Evolutionary conservation across 2,329 filamentous ascomycete genomes (phyloP).

Genomic region (Epichloe festucae): DNA sequence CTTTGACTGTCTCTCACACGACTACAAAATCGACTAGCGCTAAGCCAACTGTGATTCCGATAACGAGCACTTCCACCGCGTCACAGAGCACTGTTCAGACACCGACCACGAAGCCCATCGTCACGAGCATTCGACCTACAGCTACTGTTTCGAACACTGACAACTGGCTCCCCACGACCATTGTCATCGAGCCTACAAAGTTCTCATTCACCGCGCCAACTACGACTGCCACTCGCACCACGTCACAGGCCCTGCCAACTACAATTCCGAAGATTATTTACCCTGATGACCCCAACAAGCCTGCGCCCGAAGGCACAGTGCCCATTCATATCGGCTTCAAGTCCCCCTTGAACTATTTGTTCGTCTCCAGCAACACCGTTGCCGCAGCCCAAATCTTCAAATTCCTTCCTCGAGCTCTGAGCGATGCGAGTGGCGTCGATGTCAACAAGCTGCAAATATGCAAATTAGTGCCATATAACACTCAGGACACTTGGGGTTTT

Average conservation of each 20-base stretch:
- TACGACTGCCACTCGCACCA: slow-evolving; percentile 25
- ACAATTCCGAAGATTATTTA: slow-evolving; percentile 63
- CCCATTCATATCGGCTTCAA: slow-evolving; percentile 78
- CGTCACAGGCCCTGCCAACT: slow-evolving; percentile 44
- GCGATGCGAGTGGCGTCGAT: slow-evolving; percentile 47
- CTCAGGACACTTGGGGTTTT: slow-evolving; percentile 53
- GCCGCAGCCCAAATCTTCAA: slow-evolving; percentile 78
- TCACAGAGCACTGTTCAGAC: slow-evolving; percentile 5
- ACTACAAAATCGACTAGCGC: not conserved
- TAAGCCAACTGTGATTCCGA: not conserved
- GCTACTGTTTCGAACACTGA: slow-evolving; percentile 30
- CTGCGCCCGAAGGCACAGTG: slow-evolving; percentile 49
- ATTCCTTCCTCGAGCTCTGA: slow-evolving; percentile 59
- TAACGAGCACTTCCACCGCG: slow-evolving; percentile 12
- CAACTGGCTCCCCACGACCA: slow-evolving; percentile 45
- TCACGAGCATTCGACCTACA: slow-evolving; percentile 29
- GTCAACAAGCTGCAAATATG: slow-evolving; percentile 49
- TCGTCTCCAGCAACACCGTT: slow-evolving; percentile 57
- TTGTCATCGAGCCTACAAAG: slow-evolving; percentile 39
- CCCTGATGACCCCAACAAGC: slow-evolving; percentile 43
- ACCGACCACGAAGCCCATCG: slow-evolving; percentile 6
- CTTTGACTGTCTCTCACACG: not conserved
- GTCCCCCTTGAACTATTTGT: slow-evolving; percentile 68
- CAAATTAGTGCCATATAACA: slow-evolving; percentile 66
- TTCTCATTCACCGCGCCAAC: slow-evolving; percentile 20